Conservation (phyloP, 164 flowering plant species). For the Protea cynaroides region DNA sequence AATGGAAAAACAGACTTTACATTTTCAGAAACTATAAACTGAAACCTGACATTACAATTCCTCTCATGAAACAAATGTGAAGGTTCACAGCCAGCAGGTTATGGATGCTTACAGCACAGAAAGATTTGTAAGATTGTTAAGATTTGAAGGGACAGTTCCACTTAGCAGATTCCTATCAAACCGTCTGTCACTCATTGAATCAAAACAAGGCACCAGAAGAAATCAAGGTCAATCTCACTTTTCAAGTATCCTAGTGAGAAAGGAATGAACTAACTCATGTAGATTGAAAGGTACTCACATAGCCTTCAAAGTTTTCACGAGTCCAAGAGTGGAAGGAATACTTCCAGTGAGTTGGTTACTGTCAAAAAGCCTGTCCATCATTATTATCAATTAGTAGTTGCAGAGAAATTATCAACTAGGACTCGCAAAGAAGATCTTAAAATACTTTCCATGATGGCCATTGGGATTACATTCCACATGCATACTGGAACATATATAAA, state of each 20-base stretch:
- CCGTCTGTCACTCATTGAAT: conserved; percentile 32
- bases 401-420: too few relatives aligned
- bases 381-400: background rate
- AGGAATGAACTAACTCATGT: background rate
- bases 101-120: conserved; percentile 38
- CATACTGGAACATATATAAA: too few relatives aligned
- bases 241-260: too few relatives aligned
- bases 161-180: conserved; percentile 41
- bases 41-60: background rate
- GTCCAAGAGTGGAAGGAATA: conserved; percentile 43
- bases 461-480: too few relatives aligned
- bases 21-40: background rate
- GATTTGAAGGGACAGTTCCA: conserved; percentile 39
- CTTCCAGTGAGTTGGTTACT: conserved; percentile 34
- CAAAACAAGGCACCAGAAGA: too few relatives aligned
- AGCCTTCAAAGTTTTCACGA: conserved; percentile 35
- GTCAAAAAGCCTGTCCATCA: conserved; percentile 38
- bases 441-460: too few relatives aligned
- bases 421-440: too few relatives aligned
- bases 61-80: too few relatives aligned
- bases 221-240: background rate
- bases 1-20: background rate
- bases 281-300: conserved; percentile 35
- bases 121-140: conserved; percentile 43
- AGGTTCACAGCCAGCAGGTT: background rate